Percentiles rank a stretch among this genome's conserved stretches.
Evolutionary conservation across 257 asterid species (phyloP).

Genomic region (Forsythia viridissima): DNA sequence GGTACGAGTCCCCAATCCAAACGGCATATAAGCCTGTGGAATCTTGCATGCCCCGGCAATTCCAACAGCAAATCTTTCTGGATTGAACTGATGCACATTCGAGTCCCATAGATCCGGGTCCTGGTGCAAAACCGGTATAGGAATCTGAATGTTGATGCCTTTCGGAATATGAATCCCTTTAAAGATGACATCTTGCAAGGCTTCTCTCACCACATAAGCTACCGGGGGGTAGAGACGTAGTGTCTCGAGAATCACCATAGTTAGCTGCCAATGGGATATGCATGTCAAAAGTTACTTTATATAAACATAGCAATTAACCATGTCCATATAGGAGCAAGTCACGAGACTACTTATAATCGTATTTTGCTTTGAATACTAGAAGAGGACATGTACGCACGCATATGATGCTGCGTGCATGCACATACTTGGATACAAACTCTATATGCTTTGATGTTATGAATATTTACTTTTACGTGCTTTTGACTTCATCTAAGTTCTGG

Average conservation of each 20-base stretch:
- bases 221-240: conserved; percentile 73
- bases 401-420: not conserved
- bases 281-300: not conserved
- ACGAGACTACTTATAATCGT: not conserved
- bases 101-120: conserved; percentile 54
- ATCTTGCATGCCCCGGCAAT: conserved; percentile 57
- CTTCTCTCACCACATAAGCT: conserved; percentile 61
- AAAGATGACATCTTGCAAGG: conserved; percentile 54
- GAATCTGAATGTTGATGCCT: conserved; percentile 60
- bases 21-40: conserved; percentile 75
- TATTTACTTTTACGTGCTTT: not conserved
- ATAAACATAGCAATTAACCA: not conserved
- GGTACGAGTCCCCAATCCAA: conserved; percentile 59
- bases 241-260: conserved; percentile 67
- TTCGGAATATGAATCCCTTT: conserved; percentile 52
- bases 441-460: not conserved
- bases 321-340: not conserved
- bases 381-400: no score
- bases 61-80: conserved; percentile 67
- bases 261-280: conserved; percentile 44
- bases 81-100: conserved; percentile 52
- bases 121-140: conserved; percentile 55
- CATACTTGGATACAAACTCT: not conserved
- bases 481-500: no score
- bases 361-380: no score